Evolutionary conservation across 2,329 filamentous ascomycete species (phyloP), one percentile per base, ranked within the genome.

Genomic region (Colletotrichum tofieldiae): DNA sequence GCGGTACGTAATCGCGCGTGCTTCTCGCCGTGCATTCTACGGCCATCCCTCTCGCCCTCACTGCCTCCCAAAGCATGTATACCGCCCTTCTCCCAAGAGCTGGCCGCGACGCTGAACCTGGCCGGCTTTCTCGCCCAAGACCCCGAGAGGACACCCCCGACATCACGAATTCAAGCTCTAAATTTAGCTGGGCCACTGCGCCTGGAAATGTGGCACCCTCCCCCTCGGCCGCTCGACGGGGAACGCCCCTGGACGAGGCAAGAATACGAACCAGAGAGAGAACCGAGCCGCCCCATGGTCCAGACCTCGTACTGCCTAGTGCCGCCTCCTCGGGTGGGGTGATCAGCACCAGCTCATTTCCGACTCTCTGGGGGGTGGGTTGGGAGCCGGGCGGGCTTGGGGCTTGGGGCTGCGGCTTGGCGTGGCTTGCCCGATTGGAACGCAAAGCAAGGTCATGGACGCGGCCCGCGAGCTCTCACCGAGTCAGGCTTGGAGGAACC

Each of bases 271-370:
- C 29, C 60, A 39, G 29, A 37, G 60, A 52, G 12, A 11, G 26
- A 29, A 39, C 16, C 45, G 12, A 49, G 51, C 51, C 47, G 62
- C 43, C 55, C 49, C 35, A 32, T 52, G 63, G 59, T 63, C 69
- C 59, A 68, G 52, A 54, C 54, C 45, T 63, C 55, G 69, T 39
- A 58, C 60, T n/a, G 18, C 41, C 68, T 65, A 61, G 67, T 39
- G 52, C 54, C 29, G 43, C 26, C 29, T 54, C 59, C 51, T 52
- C 37, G 29, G 45, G 56, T 52, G 68, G 59, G 29, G 39, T 56
- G 69, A 72, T 72, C 69, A 64, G 60, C 69, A 59, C 43, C 69
- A 69, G 32, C 59, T 72, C 69, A 72, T 72, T 52, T 72, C 69
- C 69, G 52, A 37, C 65, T 63, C 54, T 61, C 49, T 65, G 56